Evolutionary conservation across 2,329 filamentous ascomycete genomes (phyloP), one percentile per base, ranked within the genome.

Genomic region (Neopestalotiopsis clavispora): DNA sequence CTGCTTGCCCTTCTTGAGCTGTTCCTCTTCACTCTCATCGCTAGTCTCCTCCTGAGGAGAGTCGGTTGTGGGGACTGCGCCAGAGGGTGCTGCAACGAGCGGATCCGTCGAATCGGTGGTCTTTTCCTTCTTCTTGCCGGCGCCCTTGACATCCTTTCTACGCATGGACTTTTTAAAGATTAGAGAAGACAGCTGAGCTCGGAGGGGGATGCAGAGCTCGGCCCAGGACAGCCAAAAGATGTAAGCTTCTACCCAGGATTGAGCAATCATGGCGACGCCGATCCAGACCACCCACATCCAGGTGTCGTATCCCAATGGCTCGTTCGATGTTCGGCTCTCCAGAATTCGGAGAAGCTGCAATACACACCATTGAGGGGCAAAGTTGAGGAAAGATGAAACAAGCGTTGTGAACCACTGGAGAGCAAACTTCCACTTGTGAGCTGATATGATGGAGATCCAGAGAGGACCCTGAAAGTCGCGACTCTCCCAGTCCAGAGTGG

Each of bases 91-190:
- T 30, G 74, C 71, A 45, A 75, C 72, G 3, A 72, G 71, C 4
- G 78, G 73, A 2, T 77, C 77, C 3, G 77, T 67, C 10, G 79
- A 72, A 58, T 78, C 77, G 14, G 73, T 49, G 73, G 74, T 20
- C 74, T 76, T 75, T 42, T 82, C 80, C 63, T 82, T 83, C 59
- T 78, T 84, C 74, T 87, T 89, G 45, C 83, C 83, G 4, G 87
- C 84, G 12, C 88, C 86, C 76, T 94, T 94, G 56, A 93, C 88
- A 77, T 95, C 93, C 77, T 95, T 95, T 63, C 91, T 87, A 58
- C 91, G 86, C 84, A 94, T 89, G 0, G 92, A 88, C 78, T 96
- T 96, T 69, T 91, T 87, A 73, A 95, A 95, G 17, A 95, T 87
- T 7, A 94, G 84, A 0, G 91, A 87, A 1, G 91, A 89, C 2